Evolutionary conservation across 257 asterid species (phyloP).

Genomic region (Solanum stenotomum): DNA sequence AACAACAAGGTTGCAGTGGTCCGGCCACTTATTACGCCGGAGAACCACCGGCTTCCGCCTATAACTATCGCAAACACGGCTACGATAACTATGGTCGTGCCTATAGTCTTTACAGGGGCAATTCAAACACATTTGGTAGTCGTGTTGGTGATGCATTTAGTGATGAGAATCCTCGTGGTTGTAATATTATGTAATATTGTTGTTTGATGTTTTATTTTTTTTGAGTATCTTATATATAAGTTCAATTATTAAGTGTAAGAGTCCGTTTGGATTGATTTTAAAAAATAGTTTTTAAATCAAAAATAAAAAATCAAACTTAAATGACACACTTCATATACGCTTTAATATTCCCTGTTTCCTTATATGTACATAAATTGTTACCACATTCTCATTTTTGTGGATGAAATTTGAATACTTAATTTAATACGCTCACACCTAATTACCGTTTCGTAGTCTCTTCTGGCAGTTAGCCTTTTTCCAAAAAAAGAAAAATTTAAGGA

Average conservation of each 20-base stretch:
- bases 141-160: slow-evolving; percentile 52
- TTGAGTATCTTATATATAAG: too few species aligned
- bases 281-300: too few species aligned
- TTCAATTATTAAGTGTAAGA: too few species aligned
- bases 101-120: not conserved
- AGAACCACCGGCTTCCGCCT: slow-evolving; percentile 38
- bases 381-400: too few species aligned
- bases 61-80: slow-evolving; percentile 79
- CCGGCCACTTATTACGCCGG: slow-evolving; percentile 26
- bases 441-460: too few species aligned
- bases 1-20: slow-evolving; percentile 27
- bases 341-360: too few species aligned
- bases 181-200: slow-evolving; percentile 41
- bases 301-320: too few species aligned
- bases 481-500: not conserved
- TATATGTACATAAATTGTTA: too few species aligned
- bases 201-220: not conserved
- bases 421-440: too few species aligned
- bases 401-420: too few species aligned
- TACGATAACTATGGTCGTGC: slow-evolving; percentile 22
- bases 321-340: too few species aligned
- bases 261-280: accelerated
- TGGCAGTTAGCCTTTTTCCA: not conserved
- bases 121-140: slow-evolving; percentile 41
- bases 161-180: slow-evolving; percentile 58